Base-by-base conservation (phyloP, 192 early-diverging fungal genomes). In the Funneliformis mosseae region DNA sequence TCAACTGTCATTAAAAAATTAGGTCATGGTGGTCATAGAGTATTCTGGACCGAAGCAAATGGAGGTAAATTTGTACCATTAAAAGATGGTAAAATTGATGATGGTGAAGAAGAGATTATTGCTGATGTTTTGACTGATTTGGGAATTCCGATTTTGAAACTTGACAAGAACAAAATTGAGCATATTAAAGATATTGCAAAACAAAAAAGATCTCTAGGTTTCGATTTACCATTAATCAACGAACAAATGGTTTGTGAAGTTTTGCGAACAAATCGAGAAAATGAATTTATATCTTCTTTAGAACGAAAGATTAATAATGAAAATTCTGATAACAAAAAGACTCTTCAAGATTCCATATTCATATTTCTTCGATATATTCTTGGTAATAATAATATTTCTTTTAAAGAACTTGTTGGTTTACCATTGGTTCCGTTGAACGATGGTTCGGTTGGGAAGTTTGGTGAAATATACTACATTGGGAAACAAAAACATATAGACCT, bases 51-150 rank as follows among this genome's bases (percentile, higher is more conserved):
- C 1, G 38, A 70, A 42, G 68, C 68, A 16, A 25, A 70, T 43
- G 68, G 21, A 21, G 68, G 68, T n/a, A 21, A 45, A 70, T 70
- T 70, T 70, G 9, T 70, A 42, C 43, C 68, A 70, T 43, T 70
- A n/a, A 70, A 21, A 70, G 68, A 70, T 10, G 33, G 38, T 14
- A 43, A n/a, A 18, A 43, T 70, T 18, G 5, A 8, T 42, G 39
- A 70, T 8, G 18, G 38, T 8, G 38, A 70, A 8, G 41, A 41
- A n/a, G 8, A 8, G 23, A 42, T 9, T 33, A 70, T 70, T 43
- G 14, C 16, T 10, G 41, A 70, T 41, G 21, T 70, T 43, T 42
- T 70, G 14, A n/a, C 14, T 4, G 39, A 14, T n/a, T 10, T 43
- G 11, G n/a, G n/a, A 43, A 21, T 43, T 41, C 28, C 5, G 42